Base-by-base conservation (phyloP, 805 yeast species). In the Clavispora asparagi region DNA sequence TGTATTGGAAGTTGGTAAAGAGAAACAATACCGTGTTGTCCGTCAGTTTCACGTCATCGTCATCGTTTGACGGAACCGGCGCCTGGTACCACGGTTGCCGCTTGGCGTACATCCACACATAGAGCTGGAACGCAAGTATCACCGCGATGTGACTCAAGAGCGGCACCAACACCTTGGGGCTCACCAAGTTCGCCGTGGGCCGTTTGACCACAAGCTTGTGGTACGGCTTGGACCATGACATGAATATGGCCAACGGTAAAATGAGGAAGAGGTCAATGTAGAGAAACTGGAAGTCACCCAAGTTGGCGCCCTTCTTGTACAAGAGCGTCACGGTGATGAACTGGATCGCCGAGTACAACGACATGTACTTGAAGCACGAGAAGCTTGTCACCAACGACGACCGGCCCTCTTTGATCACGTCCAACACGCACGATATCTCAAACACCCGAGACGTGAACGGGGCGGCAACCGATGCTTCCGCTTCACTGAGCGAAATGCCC, bases 401-500 rank as follows among this genome's bases (percentile, higher is more conserved):
- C 51, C 99, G 76, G 4, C 99, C 99, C 63, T 94, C 98, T 57
- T 81, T 83, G 48, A 94, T 88, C 4, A 94, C 94, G 61, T 88
- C 89, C 54, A 89, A 69, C 23, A 92, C 96, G 70, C 99, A 94
- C 3, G 96, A 81, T 38, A 94, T 90, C 54, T 94, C 96, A 67
- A 95, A 94, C 1, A 78, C 64, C 37, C 95, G 77, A 1, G 96
- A 88, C 0, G 99, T 94, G 63, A 94, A 94, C 3, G 99, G 99
- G 0, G 99, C 99, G 0, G 99, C 99, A 14, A 94, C 97, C 3
- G 96, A 87, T 0, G 99, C 99, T 62, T 94, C 99, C 0, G 98
- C 99, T 63, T 94, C 99, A 27, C 96, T 87, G 41, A 94, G 69
- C 0, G 98, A 92, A 16, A 94, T 82, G 14, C 99, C 99, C 42